These are phyloP conservation scores for Fragaria nilgerrensis DNA, from an alignment of 306 rosid species.

Conservation along the genomic window DNA sequence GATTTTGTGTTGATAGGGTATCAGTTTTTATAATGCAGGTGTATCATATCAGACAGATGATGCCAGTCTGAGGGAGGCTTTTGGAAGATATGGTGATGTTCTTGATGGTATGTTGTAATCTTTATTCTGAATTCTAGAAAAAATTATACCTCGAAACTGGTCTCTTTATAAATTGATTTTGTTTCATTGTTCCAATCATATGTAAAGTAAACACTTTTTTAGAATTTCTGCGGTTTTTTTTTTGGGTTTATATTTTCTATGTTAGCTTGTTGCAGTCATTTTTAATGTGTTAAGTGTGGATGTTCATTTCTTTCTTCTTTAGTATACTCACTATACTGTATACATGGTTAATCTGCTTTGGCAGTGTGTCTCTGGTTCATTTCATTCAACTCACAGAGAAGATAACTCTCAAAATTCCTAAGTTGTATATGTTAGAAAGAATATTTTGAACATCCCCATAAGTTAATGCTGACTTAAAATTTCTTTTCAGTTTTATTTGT, in stretches of 20 bases:
- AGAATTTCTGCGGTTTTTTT: neutral
- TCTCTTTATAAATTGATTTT: neutral
- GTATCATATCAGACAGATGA: slow-evolving; percentile 70
- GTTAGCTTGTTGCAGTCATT: neutral
- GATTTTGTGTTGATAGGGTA: slow-evolving; percentile 1
- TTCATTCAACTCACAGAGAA: neutral
- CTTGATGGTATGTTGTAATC: slow-evolving; percentile 53
- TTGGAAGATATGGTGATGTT: slow-evolving; percentile 71
- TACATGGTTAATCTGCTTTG: neutral
- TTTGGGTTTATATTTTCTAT: neutral
- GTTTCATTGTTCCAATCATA: neutral
- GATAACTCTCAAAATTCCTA: neutral
- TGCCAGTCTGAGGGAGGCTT: slow-evolving; percentile 60
- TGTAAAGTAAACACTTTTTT: neutral
- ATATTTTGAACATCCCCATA: neutral
- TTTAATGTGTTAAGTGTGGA: neutral
- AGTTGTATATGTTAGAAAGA: neutral
- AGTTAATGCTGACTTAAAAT: slow-evolving; percentile 1
- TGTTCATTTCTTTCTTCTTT: neutral
- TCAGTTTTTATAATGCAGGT: slow-evolving; percentile 42
- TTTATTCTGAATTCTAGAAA: neutral
- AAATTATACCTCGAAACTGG: neutral
- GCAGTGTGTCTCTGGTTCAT: neutral
- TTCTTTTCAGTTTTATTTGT: neutral
- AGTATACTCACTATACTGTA: neutral